Conservation (phyloP, 805 yeast genomes). For the Spathaspora arborariae region DNA sequence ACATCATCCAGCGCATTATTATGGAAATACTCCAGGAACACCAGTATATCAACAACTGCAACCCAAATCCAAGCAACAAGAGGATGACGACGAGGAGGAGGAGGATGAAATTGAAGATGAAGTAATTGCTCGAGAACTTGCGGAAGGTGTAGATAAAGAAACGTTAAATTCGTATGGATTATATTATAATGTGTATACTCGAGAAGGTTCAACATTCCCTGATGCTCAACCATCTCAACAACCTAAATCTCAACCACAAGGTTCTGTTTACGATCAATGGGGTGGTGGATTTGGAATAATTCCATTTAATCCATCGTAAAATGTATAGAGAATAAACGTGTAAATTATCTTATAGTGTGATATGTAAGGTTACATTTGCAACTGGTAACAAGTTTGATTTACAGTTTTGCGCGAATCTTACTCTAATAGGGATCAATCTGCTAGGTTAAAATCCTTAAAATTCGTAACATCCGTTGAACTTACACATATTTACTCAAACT, state of each 20-base stretch:
- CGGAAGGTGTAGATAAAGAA: slow-evolving; percentile 31
- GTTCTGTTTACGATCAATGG: slow-evolving; percentile 26
- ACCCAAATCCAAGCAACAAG: neutral
- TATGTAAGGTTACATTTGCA: too few species aligned
- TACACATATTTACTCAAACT: too few species aligned
- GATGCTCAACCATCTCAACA: slow-evolving; percentile 8
- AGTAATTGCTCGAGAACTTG: slow-evolving; percentile 16
- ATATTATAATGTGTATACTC: slow-evolving; percentile 33
- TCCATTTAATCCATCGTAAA: slow-evolving; percentile 41
- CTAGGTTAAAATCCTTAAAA: too few species aligned
- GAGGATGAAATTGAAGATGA: slow-evolving; percentile 10
- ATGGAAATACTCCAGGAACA: slow-evolving; percentile 11
- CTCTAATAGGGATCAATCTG: too few species aligned
- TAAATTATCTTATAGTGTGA: too few species aligned
- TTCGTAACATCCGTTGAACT: too few species aligned
- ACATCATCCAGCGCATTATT: slow-evolving; percentile 49
- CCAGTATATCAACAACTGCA: slow-evolving; percentile 1
- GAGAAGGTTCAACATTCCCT: slow-evolving; percentile 27
- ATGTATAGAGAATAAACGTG: too few species aligned
- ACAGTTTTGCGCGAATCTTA: too few species aligned
- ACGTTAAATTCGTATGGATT: slow-evolving; percentile 33
- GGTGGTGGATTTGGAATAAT: slow-evolving; percentile 35
- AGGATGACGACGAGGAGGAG: slow-evolving; percentile 2
- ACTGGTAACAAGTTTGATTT: too few species aligned
- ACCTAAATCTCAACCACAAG: slow-evolving; percentile 6